Percentiles rank a stretch among this genome's conserved stretches.
phyloP scores from a whole-genome alignment of 441 rosid genomes.

The Jatropha podagrica region DNA sequence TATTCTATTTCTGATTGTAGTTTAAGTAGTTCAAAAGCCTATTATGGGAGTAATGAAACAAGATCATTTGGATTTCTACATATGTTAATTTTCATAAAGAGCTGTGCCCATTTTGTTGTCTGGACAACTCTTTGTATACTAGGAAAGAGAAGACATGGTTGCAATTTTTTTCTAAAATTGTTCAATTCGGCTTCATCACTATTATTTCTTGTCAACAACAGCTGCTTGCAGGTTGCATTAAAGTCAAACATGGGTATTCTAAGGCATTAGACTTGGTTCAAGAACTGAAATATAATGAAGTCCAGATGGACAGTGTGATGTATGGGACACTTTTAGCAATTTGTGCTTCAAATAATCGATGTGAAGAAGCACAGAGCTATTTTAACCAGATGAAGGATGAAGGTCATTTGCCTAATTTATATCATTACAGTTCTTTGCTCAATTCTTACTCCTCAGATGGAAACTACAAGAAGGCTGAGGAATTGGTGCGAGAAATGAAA shows the following conservation, averaged over 20 bases:
- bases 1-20: neutral
- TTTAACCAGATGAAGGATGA: conserved; percentile 77
- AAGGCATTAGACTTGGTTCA: conserved; percentile 71
- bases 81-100: neutral
- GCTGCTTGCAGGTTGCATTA: conserved; percentile 91
- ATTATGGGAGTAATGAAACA: neutral
- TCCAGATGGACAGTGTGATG: conserved; percentile 76
- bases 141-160: neutral
- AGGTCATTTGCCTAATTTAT: conserved; percentile 67
- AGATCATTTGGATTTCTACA: neutral
- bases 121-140: neutral
- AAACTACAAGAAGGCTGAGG: conserved; percentile 73
- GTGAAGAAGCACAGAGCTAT: conserved; percentile 70
- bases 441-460: conserved; percentile 80
- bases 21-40: neutral
- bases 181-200: conserved; percentile 20
- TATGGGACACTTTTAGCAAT: conserved; percentile 85
- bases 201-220: conserved; percentile 38
- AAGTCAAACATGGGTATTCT: conserved; percentile 60
- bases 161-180: neutral
- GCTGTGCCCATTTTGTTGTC: neutral
- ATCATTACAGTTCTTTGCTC: conserved; percentile 83
- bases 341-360: conserved; percentile 79
- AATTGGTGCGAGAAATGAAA: conserved; percentile 73
- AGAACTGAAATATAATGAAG: conserved; percentile 55